Evolutionary conservation across 345 rosid genomes (phyloP), one percentile per base, ranked within the genome.

Genomic region (Cardamine chenopodiifolia): DNA sequence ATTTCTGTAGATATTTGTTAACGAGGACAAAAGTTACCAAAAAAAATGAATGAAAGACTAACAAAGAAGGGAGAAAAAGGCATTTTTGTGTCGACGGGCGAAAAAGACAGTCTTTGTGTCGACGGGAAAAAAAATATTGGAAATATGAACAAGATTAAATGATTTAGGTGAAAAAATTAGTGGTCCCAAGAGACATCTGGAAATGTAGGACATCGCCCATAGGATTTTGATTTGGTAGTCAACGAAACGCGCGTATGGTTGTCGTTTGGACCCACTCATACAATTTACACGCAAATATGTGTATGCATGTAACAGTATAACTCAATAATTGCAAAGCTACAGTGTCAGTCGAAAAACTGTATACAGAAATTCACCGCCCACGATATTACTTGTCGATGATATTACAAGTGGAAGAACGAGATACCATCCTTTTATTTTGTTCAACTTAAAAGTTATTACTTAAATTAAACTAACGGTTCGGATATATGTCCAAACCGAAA

Each of bases 171-270:
- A 25, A 22, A 35, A 50, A 40, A 52, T 8, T 5, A 55, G 63
- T 76, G 80, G 80, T 70, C 80, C 70, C 50, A 17, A 44, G 9
- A 54, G 74, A 69, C 75, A 62, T 76, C 22, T 68, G 48, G 42
- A 69, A 53, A 54, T 53, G 74, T 62, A 76, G 59, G 60, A 32
- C 69, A 75, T 61, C 61, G 74, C 29, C 71, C 66, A 54, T 62
- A 23, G 15, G 32, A 13, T 62, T 68, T 60, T 50, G 20, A 28
- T 28, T 19, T 53, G 79, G 52, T 44, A 62, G 80, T 76, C 75
- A 70, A 76, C 63, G 75, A 76, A 69, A 76, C 79, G 79, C 79
- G 70, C 50, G 50, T 31, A 31, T 76, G 32, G 70, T 25, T 53
- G 74, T 76, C 79, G 75, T 76, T 60, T 42, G 57, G 58, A 42